Percentiles rank a stretch among this genome's conserved stretches.
Conservation (phyloP, 768 basidiomycete genomes). For the Terana coerulea region DNA sequence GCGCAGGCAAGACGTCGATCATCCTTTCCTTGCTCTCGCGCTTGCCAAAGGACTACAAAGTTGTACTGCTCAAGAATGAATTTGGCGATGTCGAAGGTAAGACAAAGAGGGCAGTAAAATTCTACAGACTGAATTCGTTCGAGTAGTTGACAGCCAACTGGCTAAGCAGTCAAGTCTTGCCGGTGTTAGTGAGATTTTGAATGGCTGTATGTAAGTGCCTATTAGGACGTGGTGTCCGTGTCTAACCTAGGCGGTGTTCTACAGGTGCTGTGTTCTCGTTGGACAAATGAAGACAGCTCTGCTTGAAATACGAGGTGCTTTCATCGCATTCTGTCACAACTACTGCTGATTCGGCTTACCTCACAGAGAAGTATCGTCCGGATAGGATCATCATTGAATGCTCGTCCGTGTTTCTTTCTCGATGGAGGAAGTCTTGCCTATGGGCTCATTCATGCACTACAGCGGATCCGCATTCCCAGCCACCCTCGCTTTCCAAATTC, state of each 20-base stretch:
- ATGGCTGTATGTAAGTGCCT: slow-evolving; percentile 85
- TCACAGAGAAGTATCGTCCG: slow-evolving; percentile 74
- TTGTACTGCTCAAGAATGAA: slow-evolving; percentile 93
- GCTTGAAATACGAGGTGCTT: slow-evolving; percentile 76
- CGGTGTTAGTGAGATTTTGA: slow-evolving; percentile 90
- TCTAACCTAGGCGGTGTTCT: not conserved
- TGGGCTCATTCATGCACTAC: slow-evolving; percentile 3
- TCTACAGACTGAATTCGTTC: not conserved
- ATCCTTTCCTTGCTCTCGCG: slow-evolving; percentile 82
- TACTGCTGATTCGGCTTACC: not conserved
- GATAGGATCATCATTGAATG: slow-evolving; percentile 95
- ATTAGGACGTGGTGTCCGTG: not conserved
- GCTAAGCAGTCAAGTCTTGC: slow-evolving; percentile 79
- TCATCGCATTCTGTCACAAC: not conserved
- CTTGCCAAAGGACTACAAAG: slow-evolving; percentile 82
- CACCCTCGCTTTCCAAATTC: slow-evolving; percentile 91
- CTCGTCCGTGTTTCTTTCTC: slow-evolving; percentile 54
- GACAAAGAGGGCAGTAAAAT: not conserved
- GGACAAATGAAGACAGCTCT: slow-evolving; percentile 93
- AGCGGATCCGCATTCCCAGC: slow-evolving; percentile 96
- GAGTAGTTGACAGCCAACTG: slow-evolving; percentile 82
- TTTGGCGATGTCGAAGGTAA: slow-evolving; percentile 90
- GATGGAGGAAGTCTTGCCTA: not conserved
- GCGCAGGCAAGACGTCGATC: slow-evolving; percentile 75
- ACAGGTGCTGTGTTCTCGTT: slow-evolving; percentile 89